Evolutionary conservation across 192 early-diverging fungal species (phyloP).

Genomic region (Coemansia sp.): DNA sequence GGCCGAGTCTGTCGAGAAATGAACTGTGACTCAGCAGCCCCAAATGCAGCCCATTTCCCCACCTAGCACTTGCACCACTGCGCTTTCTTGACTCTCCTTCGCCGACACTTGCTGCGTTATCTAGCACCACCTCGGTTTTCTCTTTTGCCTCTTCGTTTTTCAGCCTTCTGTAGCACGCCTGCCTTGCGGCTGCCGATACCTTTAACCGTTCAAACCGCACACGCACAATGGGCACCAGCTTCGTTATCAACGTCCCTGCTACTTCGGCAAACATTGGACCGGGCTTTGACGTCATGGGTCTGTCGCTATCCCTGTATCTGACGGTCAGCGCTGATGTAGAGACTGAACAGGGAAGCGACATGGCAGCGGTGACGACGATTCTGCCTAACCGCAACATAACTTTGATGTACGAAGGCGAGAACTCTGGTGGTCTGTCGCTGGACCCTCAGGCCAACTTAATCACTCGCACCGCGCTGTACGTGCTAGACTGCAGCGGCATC

Average conservation of each 20-base stretch:
- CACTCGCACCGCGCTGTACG: conserved; percentile 87
- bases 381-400: conserved; percentile 46
- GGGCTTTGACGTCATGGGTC: conserved; percentile 93
- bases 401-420: conserved; percentile 43
- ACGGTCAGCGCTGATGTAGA: conserved; percentile 56
- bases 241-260: conserved; percentile 76
- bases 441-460: conserved; percentile 79
- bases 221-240: conserved; percentile 7
- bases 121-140: no score
- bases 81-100: no score
- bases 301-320: conserved; percentile 84
- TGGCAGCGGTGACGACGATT: not conserved
- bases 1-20: no score
- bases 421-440: conserved; percentile 72
- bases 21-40: no score
- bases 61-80: no score
- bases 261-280: conserved; percentile 98
- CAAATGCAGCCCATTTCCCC: no score
- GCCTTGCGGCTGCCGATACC: no score
- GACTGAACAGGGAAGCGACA: not conserved
- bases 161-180: no score
- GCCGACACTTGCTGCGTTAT: no score
- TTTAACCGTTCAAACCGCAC: no score
- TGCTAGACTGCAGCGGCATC: conserved; percentile 67
- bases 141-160: not conserved